Evolutionary conservation across 2,329 filamentous ascomycete species (phyloP).

Genomic region (Periconia macrospinosa): DNA sequence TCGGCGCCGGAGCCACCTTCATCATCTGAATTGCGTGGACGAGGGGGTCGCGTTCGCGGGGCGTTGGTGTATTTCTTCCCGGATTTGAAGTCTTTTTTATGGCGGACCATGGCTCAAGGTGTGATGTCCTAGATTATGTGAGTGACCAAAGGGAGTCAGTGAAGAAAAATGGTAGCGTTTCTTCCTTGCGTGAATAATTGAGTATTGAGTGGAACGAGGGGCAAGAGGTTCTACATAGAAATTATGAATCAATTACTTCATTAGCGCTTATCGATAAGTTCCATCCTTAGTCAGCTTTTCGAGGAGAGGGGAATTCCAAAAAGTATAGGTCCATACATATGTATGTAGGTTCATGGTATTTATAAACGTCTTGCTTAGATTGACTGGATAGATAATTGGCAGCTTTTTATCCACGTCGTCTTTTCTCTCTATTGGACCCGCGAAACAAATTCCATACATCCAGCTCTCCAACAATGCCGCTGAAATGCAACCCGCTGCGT

Average conservation of each 20-base stretch:
- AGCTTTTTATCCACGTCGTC: neutral
- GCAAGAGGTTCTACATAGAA: neutral
- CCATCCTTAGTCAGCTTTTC: too few species aligned
- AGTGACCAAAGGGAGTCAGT: too few species aligned
- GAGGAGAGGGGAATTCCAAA: neutral
- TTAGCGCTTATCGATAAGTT: neutral
- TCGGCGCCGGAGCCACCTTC: constrained; percentile 5
- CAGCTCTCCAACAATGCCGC: neutral
- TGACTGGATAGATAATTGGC: neutral
- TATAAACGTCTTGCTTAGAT: neutral
- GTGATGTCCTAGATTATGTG: neutral
- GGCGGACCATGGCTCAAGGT: constrained; percentile 72
- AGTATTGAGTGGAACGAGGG: neutral
- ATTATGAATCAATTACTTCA: neutral
- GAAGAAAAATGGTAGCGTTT: neutral
- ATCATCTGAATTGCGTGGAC: constrained; percentile 31
- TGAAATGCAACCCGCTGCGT: neutral
- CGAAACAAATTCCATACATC: neutral
- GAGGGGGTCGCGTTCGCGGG: constrained; percentile 59
- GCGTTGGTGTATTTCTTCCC: constrained; percentile 71
- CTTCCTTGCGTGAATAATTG: neutral
- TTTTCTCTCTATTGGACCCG: neutral
- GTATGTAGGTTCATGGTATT: too few species aligned
- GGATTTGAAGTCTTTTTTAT: constrained; percentile 84
- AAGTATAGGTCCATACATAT: too few species aligned